These are phyloP conservation scores for Zymoseptoria brevis DNA, from an alignment of 2,329 filamentous ascomycete genomes.

Conservation along the genomic window DNA sequence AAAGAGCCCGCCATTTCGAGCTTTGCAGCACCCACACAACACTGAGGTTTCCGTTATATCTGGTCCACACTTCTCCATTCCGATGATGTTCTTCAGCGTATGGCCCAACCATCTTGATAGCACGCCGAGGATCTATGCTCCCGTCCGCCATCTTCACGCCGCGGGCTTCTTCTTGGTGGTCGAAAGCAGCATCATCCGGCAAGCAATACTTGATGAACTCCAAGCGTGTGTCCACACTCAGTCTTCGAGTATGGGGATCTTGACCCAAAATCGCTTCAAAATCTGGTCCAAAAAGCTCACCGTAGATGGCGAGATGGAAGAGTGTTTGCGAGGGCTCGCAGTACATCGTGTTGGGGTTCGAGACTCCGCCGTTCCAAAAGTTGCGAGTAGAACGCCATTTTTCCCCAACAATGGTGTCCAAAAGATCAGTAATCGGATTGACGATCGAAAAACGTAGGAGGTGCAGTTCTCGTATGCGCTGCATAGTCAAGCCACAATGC, in stretches of 20 bases:
- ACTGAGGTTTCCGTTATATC: conserved; percentile 8
- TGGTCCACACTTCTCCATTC: too few species aligned
- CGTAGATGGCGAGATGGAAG: conserved; percentile 30
- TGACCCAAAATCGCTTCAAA: conserved; percentile 19
- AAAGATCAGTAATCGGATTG: conserved; percentile 28
- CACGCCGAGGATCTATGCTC: conserved; percentile 3
- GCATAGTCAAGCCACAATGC: conserved; percentile 26
- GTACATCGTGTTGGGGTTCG: conserved; percentile 23
- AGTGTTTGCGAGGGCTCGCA: conserved; percentile 20
- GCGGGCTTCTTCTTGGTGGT: too few species aligned
- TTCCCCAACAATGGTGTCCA: conserved; percentile 28
- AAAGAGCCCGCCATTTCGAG: conserved; percentile 23
- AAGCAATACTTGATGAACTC: conserved; percentile 29
- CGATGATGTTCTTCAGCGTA: too few species aligned
- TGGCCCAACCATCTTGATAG: conserved; percentile 13
- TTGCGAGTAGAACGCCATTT: conserved; percentile 22
- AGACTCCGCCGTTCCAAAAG: conserved; percentile 29
- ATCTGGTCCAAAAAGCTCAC: conserved; percentile 25
- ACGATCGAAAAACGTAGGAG: conserved; percentile 25
- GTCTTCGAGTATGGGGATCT: not conserved
- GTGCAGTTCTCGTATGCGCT: conserved; percentile 26
- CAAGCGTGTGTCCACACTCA: conserved; percentile 20
- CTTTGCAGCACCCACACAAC: conserved; percentile 18
- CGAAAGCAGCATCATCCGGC: conserved; percentile 14
- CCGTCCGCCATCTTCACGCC: too few species aligned